Percentiles rank a stretch among this genome's conserved stretches.
These are phyloP conservation scores for Tricholoma terreum DNA, from an alignment of 768 basidiomycete species.

Conservation along the genomic window DNA sequence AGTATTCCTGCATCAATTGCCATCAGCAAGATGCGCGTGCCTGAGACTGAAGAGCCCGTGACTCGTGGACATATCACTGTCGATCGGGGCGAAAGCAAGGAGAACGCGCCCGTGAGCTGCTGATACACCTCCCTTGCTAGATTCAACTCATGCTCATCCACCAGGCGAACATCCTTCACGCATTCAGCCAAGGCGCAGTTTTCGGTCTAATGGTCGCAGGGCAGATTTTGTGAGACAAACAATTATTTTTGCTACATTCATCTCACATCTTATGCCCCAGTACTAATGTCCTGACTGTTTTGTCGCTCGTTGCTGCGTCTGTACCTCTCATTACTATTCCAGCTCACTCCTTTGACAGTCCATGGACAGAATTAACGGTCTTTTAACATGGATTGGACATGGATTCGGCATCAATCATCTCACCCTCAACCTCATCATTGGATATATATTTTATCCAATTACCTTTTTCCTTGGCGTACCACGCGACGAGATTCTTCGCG, in stretches of 20 bases:
- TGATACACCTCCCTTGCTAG: not conserved
- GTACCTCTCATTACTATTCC: constrained; percentile 11
- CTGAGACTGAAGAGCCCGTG: constrained; percentile 82
- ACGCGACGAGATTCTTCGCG: constrained; percentile 72
- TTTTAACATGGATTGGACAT: constrained; percentile 85
- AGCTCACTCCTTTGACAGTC: constrained; percentile 1
- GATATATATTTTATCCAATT: constrained; percentile 87
- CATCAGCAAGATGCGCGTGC: constrained; percentile 84
- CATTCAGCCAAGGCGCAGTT: constrained; percentile 80
- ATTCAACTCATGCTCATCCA: not conserved
- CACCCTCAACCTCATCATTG: constrained; percentile 80
- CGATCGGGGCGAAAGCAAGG: constrained; percentile 67
- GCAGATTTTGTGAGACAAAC: constrained; percentile 65
- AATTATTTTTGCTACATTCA: constrained; percentile 5
- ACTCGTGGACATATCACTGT: constrained; percentile 80
- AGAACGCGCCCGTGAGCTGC: constrained; percentile 47
- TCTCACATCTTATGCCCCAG: constrained; percentile 30
- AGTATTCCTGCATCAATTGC: constrained; percentile 93
- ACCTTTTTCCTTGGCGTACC: constrained; percentile 83
- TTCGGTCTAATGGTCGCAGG: constrained; percentile 87
- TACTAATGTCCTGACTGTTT: constrained; percentile 80
- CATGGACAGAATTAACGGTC: constrained; percentile 61
- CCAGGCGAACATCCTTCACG: constrained; percentile 79
- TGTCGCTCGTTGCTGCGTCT: constrained; percentile 70
- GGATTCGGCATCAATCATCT: constrained; percentile 82